A percentile compares a stretch with the other conserved stretches of the same genome.
These are phyloP conservation scores for Volvariella surrecta DNA, from an alignment of 1,284 basidiomycete species.

Conservation along the genomic window DNA sequence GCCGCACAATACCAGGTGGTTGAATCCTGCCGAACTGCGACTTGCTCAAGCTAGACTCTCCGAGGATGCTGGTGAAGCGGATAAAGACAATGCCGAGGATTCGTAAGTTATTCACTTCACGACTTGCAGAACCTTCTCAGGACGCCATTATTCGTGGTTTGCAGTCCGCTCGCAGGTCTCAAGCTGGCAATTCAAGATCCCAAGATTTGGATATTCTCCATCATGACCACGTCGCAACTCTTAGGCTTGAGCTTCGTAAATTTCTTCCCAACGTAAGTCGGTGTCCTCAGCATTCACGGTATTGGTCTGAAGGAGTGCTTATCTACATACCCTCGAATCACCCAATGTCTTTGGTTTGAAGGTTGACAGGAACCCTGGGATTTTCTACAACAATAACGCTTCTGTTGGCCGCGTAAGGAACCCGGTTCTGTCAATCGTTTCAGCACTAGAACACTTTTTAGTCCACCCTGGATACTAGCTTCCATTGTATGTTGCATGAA, in stretches of 20 bases:
- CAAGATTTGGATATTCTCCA: conserved; percentile 50
- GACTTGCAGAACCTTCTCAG: conserved; percentile 1
- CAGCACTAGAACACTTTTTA: conserved; percentile 14
- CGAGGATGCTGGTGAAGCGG: conserved; percentile 71
- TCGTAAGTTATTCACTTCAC: conserved; percentile 30
- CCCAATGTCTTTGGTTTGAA: conserved; percentile 14
- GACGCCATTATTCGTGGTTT: background rate
- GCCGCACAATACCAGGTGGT: conserved; percentile 63
- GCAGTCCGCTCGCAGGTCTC: conserved; percentile 43
- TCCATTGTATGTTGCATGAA: conserved; percentile 47
- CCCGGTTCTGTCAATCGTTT: background rate
- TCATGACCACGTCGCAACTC: conserved; percentile 42
- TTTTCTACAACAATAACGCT: conserved; percentile 52
- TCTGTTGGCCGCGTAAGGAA: conserved; percentile 51
- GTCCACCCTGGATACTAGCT: conserved; percentile 58
- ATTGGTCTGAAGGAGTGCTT: no score
- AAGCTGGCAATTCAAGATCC: conserved; percentile 53
- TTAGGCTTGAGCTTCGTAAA: conserved; percentile 65
- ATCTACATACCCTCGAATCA: no score
- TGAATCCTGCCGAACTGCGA: conserved; percentile 46
- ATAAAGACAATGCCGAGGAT: conserved; percentile 44
- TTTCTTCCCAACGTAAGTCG: conserved; percentile 62
- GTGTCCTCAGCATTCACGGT: background rate
- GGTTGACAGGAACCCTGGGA: conserved; percentile 58
- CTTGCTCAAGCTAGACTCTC: conserved; percentile 66